Evolutionary conservation across 2,329 filamentous ascomycete species (phyloP).

Genomic region (Aspergillus tubingensis): DNA sequence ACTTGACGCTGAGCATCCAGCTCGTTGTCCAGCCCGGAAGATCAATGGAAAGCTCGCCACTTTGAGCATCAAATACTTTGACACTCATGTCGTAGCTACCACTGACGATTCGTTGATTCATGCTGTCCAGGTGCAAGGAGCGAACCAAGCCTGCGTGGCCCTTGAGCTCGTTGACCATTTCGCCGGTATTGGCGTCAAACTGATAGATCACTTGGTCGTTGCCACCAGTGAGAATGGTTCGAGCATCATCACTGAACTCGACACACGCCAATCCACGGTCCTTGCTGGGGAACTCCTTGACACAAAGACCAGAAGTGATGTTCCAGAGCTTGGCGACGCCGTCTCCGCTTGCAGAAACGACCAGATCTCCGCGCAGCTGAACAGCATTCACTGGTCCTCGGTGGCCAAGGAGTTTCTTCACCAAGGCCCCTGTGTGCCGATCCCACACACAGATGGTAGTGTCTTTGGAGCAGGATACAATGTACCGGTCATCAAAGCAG

Average conservation of each 20-base stretch:
- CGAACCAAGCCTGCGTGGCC: slow-evolving; percentile 87
- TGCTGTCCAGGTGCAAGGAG: slow-evolving; percentile 84
- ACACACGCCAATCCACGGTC: slow-evolving; percentile 93
- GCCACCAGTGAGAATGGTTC: slow-evolving; percentile 87
- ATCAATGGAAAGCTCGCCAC: slow-evolving; percentile 74
- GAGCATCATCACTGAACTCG: slow-evolving; percentile 94
- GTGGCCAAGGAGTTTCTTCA: slow-evolving; percentile 82
- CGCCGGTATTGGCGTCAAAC: slow-evolving; percentile 89
- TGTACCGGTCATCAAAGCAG: slow-evolving; percentile 86
- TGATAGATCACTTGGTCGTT: slow-evolving; percentile 96
- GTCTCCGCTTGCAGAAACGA: slow-evolving; percentile 92
- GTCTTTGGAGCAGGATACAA: slow-evolving; percentile 97
- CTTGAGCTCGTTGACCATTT: slow-evolving; percentile 75
- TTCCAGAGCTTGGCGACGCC: slow-evolving; percentile 95
- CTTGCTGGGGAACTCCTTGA: slow-evolving; percentile 87
- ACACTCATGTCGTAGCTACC: slow-evolving; percentile 95
- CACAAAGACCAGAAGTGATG: slow-evolving; percentile 80
- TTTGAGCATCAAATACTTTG: slow-evolving; percentile 87
- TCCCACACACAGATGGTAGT: slow-evolving; percentile 94
- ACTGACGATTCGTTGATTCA: slow-evolving; percentile 82
- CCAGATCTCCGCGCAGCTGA: slow-evolving; percentile 86
- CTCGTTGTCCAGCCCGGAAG: slow-evolving; percentile 95
- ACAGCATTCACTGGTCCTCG: slow-evolving; percentile 93
- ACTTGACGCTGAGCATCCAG: slow-evolving; percentile 96
- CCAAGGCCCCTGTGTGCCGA: slow-evolving; percentile 70